Evolutionary conservation across 2,329 filamentous ascomycete species (phyloP).

Genomic region (Fusarium decemcellulare): DNA sequence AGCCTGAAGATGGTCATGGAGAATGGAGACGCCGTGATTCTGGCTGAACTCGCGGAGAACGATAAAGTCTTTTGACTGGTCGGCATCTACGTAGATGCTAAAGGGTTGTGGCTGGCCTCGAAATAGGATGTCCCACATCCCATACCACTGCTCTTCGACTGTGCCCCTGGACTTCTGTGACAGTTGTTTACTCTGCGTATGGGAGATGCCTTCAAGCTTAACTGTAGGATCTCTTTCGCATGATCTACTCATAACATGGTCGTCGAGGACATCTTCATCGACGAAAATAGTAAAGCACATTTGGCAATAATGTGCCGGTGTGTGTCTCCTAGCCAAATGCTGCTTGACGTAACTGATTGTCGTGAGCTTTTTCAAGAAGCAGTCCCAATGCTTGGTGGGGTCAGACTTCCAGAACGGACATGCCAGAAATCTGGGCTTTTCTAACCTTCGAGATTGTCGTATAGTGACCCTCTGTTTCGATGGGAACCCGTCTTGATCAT

Average conservation of each 20-base stretch:
- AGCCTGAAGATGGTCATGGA: background rate
- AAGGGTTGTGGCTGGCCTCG: background rate
- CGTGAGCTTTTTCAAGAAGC: background rate
- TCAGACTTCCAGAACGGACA: conserved; percentile 16
- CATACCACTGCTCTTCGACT: conserved; percentile 4
- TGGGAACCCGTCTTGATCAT: too few species aligned
- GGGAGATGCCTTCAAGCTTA: background rate
- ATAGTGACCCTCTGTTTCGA: too few species aligned
- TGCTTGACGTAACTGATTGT: conserved; percentile 4
- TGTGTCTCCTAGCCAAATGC: conserved; percentile 2
- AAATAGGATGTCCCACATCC: conserved; percentile 6
- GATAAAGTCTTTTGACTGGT: background rate
- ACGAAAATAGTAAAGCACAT: background rate
- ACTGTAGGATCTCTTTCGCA: background rate
- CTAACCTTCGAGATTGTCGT: too few species aligned
- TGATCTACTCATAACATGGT: background rate
- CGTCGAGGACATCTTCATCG: background rate
- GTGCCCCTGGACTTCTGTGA: background rate
- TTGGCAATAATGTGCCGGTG: conserved; percentile 1
- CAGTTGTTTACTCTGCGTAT: background rate
- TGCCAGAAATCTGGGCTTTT: too few species aligned
- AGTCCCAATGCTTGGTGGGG: background rate
- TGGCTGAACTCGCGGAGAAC: background rate
- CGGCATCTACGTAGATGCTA: background rate
- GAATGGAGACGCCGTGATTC: background rate